Percentiles rank a stretch among this genome's conserved stretches.
Evolutionary conservation across 2,329 filamentous ascomycete genomes (phyloP).

Genomic region (Cadophora sp.): DNA sequence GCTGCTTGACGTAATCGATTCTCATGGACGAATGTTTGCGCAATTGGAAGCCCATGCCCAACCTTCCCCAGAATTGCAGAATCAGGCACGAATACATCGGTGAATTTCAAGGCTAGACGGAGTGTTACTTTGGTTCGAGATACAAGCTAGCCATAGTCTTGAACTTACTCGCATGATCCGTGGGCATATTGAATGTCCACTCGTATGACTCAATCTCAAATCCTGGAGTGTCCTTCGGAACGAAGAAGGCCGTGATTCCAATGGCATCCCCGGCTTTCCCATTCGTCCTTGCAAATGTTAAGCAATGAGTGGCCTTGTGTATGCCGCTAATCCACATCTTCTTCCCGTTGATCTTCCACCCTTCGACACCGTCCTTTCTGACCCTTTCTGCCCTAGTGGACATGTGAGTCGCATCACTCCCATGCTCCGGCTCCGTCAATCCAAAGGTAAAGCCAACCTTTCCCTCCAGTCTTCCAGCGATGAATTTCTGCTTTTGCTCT

Average conservation of each 20-base stretch:
- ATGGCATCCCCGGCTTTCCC: conserved; percentile 58
- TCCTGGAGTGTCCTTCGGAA: conserved; percentile 59
- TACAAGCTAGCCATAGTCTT: neutral
- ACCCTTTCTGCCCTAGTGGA: conserved; percentile 57
- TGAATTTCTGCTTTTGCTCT: conserved; percentile 60
- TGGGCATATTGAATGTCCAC: conserved; percentile 72
- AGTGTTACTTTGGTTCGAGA: neutral
- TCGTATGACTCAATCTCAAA: conserved; percentile 63
- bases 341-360: conserved; percentile 15
- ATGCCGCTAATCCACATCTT: conserved; percentile 73
- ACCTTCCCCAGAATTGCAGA: conserved; percentile 58
- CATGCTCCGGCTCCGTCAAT: conserved; percentile 66
- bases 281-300: conserved; percentile 65
- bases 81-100: conserved; percentile 62
- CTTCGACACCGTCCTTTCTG: conserved; percentile 50
- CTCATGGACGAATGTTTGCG: conserved; percentile 70
- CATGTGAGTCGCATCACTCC: conserved; percentile 69
- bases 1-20: conserved; percentile 71
- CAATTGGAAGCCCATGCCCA: conserved; percentile 63
- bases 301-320: conserved; percentile 66
- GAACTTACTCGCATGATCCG: conserved; percentile 61
- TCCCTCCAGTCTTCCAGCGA: conserved; percentile 58
- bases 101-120: conserved; percentile 54
- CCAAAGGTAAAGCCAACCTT: conserved; percentile 66
- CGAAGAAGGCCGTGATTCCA: conserved; percentile 67